Percentiles rank a stretch among this genome's conserved stretches.
Conservation (phyloP, 1,139 yeast species). For the Saccharomycopsis hybrid region DNA sequence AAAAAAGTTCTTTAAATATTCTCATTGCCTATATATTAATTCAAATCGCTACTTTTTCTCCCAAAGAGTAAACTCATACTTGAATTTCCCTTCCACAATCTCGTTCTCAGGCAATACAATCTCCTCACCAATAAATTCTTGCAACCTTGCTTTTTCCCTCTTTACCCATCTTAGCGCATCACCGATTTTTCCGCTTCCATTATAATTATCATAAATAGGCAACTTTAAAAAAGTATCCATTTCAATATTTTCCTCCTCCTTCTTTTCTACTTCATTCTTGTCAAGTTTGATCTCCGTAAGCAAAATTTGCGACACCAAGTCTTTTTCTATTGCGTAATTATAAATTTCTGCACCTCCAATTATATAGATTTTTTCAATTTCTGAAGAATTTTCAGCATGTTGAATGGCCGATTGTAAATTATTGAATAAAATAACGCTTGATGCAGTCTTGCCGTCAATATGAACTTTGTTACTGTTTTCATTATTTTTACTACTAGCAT, state of each 20-base stretch:
- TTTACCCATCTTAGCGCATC: constrained; percentile 37
- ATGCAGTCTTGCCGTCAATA: too few relatives aligned
- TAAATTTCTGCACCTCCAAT: constrained; percentile 95
- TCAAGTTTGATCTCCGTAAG: constrained; percentile 71
- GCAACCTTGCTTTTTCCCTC: constrained; percentile 31
- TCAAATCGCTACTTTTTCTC: too few relatives aligned
- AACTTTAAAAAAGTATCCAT: constrained; percentile 54
- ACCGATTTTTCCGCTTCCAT: constrained; percentile 28
- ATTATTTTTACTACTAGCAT: too few relatives aligned
- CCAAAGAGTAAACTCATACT: constrained; percentile 48
- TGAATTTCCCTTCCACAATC: constrained; percentile 44
- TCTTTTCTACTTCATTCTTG: too few relatives aligned
- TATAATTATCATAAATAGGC: neutral
- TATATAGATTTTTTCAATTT: constrained; percentile 57
- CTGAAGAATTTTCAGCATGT: constrained; percentile 25
- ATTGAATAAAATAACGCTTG: constrained; percentile 36
- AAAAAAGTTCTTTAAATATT: too few relatives aligned
- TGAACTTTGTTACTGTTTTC: too few relatives aligned
- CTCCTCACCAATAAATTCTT: constrained; percentile 37
- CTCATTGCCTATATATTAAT: too few relatives aligned
- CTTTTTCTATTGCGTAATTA: constrained; percentile 43
- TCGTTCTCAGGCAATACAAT: constrained; percentile 34
- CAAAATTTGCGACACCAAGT: constrained; percentile 48
- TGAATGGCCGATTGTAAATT: constrained; percentile 43
- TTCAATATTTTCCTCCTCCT: constrained; percentile 39